A percentile compares a stretch with the other conserved stretches of the same genome.
phyloP scores from a whole-genome alignment of 177 flowering plant genomes.

The Vitis hybrid region DNA sequence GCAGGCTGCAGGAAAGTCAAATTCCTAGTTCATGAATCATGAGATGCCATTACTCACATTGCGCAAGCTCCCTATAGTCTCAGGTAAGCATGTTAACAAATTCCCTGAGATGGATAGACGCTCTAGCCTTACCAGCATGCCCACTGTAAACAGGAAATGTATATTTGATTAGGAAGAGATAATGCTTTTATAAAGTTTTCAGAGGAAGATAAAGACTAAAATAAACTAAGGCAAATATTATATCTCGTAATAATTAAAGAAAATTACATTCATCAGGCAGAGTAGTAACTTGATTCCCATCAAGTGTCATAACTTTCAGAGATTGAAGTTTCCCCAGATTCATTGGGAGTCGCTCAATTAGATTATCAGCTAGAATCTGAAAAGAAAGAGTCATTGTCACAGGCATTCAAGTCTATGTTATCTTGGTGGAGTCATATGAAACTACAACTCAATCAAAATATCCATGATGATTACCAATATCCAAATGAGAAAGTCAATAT shows the following conservation, averaged over 20 bases:
- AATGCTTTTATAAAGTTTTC: slow-evolving; percentile 1
- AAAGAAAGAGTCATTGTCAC: slow-evolving; percentile 12
- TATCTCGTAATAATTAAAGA: slow-evolving; percentile 26
- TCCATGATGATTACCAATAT: not conserved
- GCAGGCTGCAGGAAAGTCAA: not conserved
- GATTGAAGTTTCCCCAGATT: slow-evolving; percentile 88
- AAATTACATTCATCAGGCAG: slow-evolving; percentile 94
- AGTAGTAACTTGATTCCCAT: slow-evolving; percentile 63
- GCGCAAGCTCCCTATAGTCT: slow-evolving; percentile 94
- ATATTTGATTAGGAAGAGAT: not conserved
- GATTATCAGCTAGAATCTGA: slow-evolving; percentile 75
- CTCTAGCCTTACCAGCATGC: slow-evolving; percentile 87
- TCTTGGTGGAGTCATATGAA: not conserved
- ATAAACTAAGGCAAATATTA: slow-evolving; percentile 7
- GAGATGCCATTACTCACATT: slow-evolving; percentile 58
- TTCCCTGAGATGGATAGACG: slow-evolving; percentile 77
- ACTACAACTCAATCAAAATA: not conserved
- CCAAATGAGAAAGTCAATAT: not conserved
- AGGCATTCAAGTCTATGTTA: slow-evolving; percentile 3
- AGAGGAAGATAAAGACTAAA: not conserved
- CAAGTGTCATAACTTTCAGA: slow-evolving; percentile 72
- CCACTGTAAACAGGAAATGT: slow-evolving; percentile 52
- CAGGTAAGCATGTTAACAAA: slow-evolving; percentile 68
- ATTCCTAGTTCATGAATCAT: not conserved
- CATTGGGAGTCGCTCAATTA: slow-evolving; percentile 71